A percentile compares a stretch with the other conserved stretches of the same genome.
phyloP scores from a whole-genome alignment of 73 alveolate species.

The Symbiodinium natans region DNA sequence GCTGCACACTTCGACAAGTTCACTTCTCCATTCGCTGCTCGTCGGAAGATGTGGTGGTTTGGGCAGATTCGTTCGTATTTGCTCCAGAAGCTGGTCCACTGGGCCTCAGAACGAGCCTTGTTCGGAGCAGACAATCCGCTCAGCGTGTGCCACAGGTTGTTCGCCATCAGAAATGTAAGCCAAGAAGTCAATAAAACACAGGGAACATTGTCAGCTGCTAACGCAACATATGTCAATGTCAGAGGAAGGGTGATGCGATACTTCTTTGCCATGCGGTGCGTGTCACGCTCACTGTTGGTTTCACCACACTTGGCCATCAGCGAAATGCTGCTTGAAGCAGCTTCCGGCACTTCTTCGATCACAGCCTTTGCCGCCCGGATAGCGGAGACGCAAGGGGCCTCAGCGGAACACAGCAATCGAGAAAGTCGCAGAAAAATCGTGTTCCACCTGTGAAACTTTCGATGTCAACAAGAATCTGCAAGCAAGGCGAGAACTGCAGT shows the following conservation, averaged over 20 bases:
- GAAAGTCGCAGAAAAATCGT: no score
- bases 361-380: constrained; percentile 29
- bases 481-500: no score
- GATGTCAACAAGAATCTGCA: no score
- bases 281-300: neutral
- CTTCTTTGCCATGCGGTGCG: neutral
- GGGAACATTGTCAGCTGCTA: neutral
- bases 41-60: neutral
- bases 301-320: neutral
- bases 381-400: constrained; percentile 26
- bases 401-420: no score
- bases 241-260: neutral
- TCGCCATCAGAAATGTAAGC: neutral
- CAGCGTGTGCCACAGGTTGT: constrained; percentile 15
- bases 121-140: neutral
- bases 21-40: neutral
- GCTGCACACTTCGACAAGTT: neutral
- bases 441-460: no score
- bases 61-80: neutral
- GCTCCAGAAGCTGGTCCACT: constrained; percentile 3
- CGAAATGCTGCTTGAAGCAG: neutral
- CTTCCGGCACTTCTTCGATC: neutral
- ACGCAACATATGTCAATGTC: neutral
- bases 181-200: neutral
- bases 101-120: neutral